Base-by-base conservation (phyloP, 2,329 filamentous ascomycete genomes). In the Phaeosphaeria sp. region DNA sequence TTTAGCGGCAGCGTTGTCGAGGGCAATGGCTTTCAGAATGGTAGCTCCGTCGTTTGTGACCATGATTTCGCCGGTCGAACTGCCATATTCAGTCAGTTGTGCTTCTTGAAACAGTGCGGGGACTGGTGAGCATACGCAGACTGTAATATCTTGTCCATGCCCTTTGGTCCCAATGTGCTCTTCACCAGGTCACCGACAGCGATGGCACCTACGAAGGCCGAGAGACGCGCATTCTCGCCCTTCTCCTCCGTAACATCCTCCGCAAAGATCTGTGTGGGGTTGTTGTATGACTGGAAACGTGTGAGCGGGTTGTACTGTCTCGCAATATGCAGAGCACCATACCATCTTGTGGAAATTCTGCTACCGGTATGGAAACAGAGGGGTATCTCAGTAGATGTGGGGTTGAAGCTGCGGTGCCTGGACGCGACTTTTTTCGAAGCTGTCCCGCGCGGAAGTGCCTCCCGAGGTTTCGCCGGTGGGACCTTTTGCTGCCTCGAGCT, bases 41-140 rank as follows among this genome's bases (percentile, higher is more conserved):
- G 95, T 99, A 63, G 95, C 95, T 76, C 95, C 95, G 81, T 99
- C 95, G 80, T 99, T 99, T 58, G 95, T 99, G 62, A 99, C 95
- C 87, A 98, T 91, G 72, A 98, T 97, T 73, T 98, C 92, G 72
- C 92, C 92, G 42, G 95, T 98, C 49, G 94, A 98, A 53, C 92
- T 94, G 75, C 54, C 21, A 52, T 43, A 44, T 23, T 58, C 27
- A 15, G 60, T 73, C 48, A 75, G 72, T 62, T 57, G 64, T 62
- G 67, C 49, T 42, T 18, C 20, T 11, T 30, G 25, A 42, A 18
- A 27, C 44, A 52, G 13, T 46, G 36, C 21, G 46, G 42, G 51
- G 49, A 52, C 52, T 22, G 49, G 59, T 52, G 27, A 39, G 86
- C 90, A 65, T 87, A 95, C 90, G 92, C 93, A 78, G 93, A 97